Conservation (phyloP, 2,329 filamentous ascomycete species). For the Penicillium rolfsii region DNA sequence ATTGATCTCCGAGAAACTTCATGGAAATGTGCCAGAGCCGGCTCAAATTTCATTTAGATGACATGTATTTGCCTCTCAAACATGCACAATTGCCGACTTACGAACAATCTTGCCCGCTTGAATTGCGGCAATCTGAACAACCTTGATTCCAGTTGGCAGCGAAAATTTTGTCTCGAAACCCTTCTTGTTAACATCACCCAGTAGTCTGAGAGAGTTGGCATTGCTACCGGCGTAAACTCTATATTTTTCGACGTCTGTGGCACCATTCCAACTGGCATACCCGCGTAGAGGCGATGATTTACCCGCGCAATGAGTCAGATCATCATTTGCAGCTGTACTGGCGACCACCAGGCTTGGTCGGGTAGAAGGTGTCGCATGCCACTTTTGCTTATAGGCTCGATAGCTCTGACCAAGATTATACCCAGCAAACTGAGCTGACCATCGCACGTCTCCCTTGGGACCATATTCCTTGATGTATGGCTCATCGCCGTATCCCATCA, state of each 20-base stretch:
- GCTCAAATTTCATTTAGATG: too few relatives aligned
- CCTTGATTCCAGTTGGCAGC: constrained; percentile 5
- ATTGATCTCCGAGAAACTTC: background rate
- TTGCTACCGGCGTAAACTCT: constrained; percentile 12
- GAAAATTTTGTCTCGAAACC: constrained; percentile 17
- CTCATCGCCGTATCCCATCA: constrained; percentile 43
- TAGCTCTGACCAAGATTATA: constrained; percentile 39
- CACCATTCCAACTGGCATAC: constrained; percentile 22
- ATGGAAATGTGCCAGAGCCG: background rate
- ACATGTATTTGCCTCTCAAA: background rate
- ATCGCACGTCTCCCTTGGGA: constrained; percentile 34
- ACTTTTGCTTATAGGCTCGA: constrained; percentile 41
- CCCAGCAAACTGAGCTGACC: constrained; percentile 39
- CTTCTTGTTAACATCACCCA: constrained; percentile 12
- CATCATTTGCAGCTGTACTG: constrained; percentile 16
- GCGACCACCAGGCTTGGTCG: constrained; percentile 29
- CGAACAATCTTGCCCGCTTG: background rate
- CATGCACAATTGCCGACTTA: background rate
- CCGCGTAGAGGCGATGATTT: background rate
- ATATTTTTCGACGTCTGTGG: constrained; percentile 14
- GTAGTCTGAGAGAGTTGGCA: background rate
- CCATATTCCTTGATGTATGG: constrained; percentile 43
- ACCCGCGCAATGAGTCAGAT: background rate
- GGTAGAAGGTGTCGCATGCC: constrained; percentile 40
- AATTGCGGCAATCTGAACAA: constrained; percentile 11